These are phyloP conservation scores for Neurospora sp. DNA, from an alignment of 495 filamentous ascomycete species.

Conservation along the genomic window DNA sequence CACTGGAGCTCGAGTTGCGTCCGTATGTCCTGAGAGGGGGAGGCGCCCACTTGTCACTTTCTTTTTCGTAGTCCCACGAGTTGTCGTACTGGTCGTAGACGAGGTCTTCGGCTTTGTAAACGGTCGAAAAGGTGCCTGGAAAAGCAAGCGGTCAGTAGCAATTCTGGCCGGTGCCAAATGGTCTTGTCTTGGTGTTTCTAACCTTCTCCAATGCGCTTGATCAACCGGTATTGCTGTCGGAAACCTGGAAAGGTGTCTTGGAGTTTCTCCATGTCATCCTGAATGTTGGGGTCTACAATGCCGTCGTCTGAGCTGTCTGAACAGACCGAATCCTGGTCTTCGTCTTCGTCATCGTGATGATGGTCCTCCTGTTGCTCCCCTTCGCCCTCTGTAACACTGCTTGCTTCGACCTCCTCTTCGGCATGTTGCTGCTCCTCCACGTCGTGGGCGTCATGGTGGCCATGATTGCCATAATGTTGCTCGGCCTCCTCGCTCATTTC, in stretches of 20 bases:
- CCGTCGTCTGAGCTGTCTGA: slow-evolving; percentile 50
- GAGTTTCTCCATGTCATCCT: slow-evolving; percentile 78
- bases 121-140: slow-evolving; percentile 92
- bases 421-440: slow-evolving; percentile 19
- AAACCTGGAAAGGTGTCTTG: slow-evolving; percentile 77
- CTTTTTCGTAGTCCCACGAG: slow-evolving; percentile 69
- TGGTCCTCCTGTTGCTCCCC: slow-evolving; percentile 19
- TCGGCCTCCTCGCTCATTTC: slow-evolving; percentile 25
- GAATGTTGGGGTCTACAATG: slow-evolving; percentile 63
- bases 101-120: slow-evolving; percentile 98
- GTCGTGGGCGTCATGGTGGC: slow-evolving; percentile 1
- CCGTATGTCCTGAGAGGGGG: slow-evolving; percentile 42
- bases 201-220: slow-evolving; percentile 98
- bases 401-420: slow-evolving; percentile 25
- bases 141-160: not conserved
- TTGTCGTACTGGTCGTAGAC: slow-evolving; percentile 75
- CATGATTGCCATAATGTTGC: not conserved
- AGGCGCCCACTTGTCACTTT: slow-evolving; percentile 51
- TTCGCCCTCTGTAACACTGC: not conserved
- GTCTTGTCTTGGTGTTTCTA: not conserved
- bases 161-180: not conserved
- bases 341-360: slow-evolving; percentile 25
- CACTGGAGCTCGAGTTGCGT: slow-evolving; percentile 15
- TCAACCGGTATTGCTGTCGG: slow-evolving; percentile 69
- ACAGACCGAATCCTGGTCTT: slow-evolving; percentile 37